phyloP scores from a whole-genome alignment of 331 rosid species.

The Arachis monticola region DNA sequence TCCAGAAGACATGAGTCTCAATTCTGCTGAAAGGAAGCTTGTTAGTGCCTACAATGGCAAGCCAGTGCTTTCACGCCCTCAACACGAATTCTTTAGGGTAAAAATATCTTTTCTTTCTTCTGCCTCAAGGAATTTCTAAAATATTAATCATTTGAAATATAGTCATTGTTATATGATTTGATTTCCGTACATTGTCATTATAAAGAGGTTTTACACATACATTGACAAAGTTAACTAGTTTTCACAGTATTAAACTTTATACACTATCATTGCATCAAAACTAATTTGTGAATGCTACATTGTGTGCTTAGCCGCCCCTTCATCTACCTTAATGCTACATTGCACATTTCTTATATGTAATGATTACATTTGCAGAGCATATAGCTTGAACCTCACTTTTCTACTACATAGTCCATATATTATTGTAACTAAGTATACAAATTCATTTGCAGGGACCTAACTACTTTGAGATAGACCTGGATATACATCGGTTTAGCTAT shows the following conservation, averaged over 20 bases:
- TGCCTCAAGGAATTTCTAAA: slow-evolving; percentile 4
- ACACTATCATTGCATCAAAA: no score
- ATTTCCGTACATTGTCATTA: no score
- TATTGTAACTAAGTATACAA: not conserved
- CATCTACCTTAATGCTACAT: not conserved
- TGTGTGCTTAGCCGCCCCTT: not conserved
- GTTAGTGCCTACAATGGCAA: slow-evolving; percentile 78
- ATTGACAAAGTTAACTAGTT: not conserved
- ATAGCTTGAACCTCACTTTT: not conserved
- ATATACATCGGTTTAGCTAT: slow-evolving; percentile 86
- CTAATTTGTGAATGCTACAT: no score
- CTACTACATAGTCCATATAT: not conserved
- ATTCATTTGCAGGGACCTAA: slow-evolving; percentile 64
- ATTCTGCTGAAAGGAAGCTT: slow-evolving; percentile 80
- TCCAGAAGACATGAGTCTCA: slow-evolving; percentile 77
- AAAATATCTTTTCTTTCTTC: not conserved
- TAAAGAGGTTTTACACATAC: not conserved
- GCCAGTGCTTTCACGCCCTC: slow-evolving; percentile 97
- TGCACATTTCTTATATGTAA: no score
- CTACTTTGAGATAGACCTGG: slow-evolving; percentile 88
- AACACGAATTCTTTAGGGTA: slow-evolving; percentile 80
- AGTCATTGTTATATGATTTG: not conserved
- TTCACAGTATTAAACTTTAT: no score
- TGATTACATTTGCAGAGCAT: no score
- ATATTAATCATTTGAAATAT: not conserved